Conservation (phyloP, 2,329 filamentous ascomycete genomes). For the Cytospora chrysosperma region DNA sequence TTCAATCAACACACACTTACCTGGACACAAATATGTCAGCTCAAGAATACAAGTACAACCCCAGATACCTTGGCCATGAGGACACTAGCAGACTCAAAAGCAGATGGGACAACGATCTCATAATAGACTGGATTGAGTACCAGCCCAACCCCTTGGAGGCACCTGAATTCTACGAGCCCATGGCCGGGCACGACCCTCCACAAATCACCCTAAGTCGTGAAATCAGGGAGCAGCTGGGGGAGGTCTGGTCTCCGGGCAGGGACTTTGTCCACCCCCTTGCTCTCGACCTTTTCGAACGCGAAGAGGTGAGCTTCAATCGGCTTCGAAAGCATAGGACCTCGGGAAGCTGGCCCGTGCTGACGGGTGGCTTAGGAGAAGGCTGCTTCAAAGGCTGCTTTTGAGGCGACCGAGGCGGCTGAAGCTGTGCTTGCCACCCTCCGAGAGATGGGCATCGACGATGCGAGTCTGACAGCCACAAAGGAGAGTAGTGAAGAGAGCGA, state of each 20-base stretch:
- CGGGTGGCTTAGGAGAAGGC: neutral
- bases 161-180: neutral
- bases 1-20: neutral
- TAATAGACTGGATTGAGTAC: neutral
- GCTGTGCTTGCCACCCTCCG: neutral
- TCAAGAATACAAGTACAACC: neutral
- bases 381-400: neutral
- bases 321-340: neutral
- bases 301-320: neutral
- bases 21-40: neutral
- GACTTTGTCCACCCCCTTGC: neutral
- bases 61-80: neutral
- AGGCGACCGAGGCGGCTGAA: neutral
- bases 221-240: neutral
- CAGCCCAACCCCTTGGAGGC: neutral
- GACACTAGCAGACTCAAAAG: neutral
- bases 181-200: neutral
- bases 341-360: neutral
- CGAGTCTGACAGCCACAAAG: neutral
- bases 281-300: neutral
- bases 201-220: neutral
- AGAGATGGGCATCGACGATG: neutral
- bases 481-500: neutral
- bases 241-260: neutral
- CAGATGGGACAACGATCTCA: neutral